Percentiles rank a stretch among this genome's conserved stretches.
phyloP scores from a whole-genome alignment of 2,329 filamentous ascomycete species.

The Arachnomyces sp. region DNA sequence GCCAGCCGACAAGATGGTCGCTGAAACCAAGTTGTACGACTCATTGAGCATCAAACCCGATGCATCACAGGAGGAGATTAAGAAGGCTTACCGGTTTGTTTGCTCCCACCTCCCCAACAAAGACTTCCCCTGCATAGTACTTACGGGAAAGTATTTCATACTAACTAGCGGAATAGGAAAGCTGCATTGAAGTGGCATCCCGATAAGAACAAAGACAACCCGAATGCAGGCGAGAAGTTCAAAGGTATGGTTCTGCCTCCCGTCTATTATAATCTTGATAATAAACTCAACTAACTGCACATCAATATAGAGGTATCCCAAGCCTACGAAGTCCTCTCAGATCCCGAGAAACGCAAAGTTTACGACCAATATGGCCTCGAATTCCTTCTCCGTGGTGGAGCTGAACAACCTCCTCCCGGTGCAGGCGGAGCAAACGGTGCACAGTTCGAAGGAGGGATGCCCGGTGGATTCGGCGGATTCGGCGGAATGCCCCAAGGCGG shows the following conservation, averaged over 20 bases:
- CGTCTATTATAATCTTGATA: background rate
- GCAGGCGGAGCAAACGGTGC: constrained; percentile 43
- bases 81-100: constrained; percentile 76
- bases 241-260: constrained; percentile 51
- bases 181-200: constrained; percentile 86
- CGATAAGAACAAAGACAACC: constrained; percentile 95
- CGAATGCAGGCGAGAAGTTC: constrained; percentile 82
- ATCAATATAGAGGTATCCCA: constrained; percentile 67
- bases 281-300: constrained; percentile 3
- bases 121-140: too few relatives aligned
- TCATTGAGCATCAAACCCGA: constrained; percentile 68
- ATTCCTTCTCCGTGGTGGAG: constrained; percentile 76
- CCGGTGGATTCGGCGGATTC: constrained; percentile 44
- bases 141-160: too few relatives aligned
- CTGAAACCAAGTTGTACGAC: constrained; percentile 94
- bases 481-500: constrained; percentile 47
- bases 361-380: constrained; percentile 95
- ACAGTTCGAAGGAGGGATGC: constrained; percentile 53
- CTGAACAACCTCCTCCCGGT: constrained; percentile 56
- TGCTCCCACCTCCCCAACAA: too few relatives aligned
- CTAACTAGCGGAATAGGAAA: constrained; percentile 52
- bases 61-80: constrained; percentile 87
- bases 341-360: constrained; percentile 90
- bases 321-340: constrained; percentile 95
- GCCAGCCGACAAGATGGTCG: constrained; percentile 60